Conservation (phyloP, 352 stramenopile species). For the Phytophthora rubi region DNA sequence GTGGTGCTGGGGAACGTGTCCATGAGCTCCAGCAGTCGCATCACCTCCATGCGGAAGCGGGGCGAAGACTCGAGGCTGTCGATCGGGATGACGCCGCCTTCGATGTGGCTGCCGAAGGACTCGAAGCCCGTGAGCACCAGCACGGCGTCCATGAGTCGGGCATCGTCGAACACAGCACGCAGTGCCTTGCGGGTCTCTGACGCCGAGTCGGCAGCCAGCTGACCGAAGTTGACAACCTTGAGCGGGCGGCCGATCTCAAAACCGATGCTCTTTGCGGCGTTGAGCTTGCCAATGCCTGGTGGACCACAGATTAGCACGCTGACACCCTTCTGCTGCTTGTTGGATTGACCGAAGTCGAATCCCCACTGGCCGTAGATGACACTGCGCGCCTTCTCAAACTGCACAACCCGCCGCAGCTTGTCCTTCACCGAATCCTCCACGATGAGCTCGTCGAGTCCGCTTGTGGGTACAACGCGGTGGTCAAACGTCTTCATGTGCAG, state of each 20-base stretch:
- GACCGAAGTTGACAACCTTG: slow-evolving; percentile 83
- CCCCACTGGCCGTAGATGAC: slow-evolving; percentile 90
- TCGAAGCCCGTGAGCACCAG: slow-evolving; percentile 89
- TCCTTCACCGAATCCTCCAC: slow-evolving; percentile 70
- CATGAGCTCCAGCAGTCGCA: slow-evolving; percentile 82
- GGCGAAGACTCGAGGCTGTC: slow-evolving; percentile 72
- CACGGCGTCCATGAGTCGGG: slow-evolving; percentile 86
- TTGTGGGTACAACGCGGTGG: slow-evolving; percentile 82
- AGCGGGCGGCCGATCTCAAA: slow-evolving; percentile 86
- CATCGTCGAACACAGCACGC: slow-evolving; percentile 86
- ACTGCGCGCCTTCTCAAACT: slow-evolving; percentile 85
- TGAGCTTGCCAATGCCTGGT: slow-evolving; percentile 77
- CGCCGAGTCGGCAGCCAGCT: slow-evolving; percentile 77
- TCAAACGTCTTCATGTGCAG: slow-evolving; percentile 92
- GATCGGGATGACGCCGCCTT: slow-evolving; percentile 54
- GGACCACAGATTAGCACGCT: slow-evolving; percentile 79
- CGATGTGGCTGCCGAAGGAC: slow-evolving; percentile 81
- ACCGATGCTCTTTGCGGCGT: slow-evolving; percentile 76
- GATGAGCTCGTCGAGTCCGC: slow-evolving; percentile 76
- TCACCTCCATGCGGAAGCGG: slow-evolving; percentile 75
- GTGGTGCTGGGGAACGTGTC: slow-evolving; percentile 81
- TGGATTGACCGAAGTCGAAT: slow-evolving; percentile 82
- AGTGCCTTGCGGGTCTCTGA: slow-evolving; percentile 81
- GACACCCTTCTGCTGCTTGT: slow-evolving; percentile 87
- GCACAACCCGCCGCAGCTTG: slow-evolving; percentile 71